Base-by-base conservation (phyloP, 1,139 yeast species). In the Suhomyces bribrorum region DNA sequence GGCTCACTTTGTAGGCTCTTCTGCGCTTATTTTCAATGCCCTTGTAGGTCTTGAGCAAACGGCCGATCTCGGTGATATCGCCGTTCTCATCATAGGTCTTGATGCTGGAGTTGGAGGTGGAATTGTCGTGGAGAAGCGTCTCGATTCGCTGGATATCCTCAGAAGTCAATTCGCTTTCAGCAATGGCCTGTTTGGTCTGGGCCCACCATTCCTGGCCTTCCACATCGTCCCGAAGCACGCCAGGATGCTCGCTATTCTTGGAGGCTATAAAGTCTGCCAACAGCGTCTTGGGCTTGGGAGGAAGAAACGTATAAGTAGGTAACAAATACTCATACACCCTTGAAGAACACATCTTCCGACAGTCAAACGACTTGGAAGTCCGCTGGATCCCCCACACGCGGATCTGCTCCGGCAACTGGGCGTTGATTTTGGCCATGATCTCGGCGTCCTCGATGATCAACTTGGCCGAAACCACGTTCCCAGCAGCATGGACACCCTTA, bases 401-500 rank as follows among this genome's bases (percentile, higher is more conserved):
- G 47, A 92, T 87, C 48, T 86, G 90, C 8, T 78, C 90, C 1
- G 98, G 98, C 40, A 92, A 71, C 33, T 73, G 61, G 1, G 70
- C 62, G 61, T 92, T 92, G 61, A 94, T 84, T 59, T 81, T 86
- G 30, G 73, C 71, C 31, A 85, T 72, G 37, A 90, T 75, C 39
- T 86, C 84, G n/a, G 75, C 77, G 54, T 90, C 97, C 58, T 90
- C 97, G 41, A 90, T 77, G 53, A 90, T 89, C 70, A 92, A 69
- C 59, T 92, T 92, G 53, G 88, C 71, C 7, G 96, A 86, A 31
- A 94, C 80, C 22, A 92, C 89, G 58, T 92, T 92, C 18, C 98
- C 97, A 5, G 97, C 97, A 17, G 99, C 98, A 63, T 92, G 99
- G 12, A 92, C 99, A 45, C 98, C 99, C 63, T 92, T 94, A 61